Evolutionary conservation across 305 asterid genomes (phyloP), one percentile per base, ranked within the genome.

Genomic region (Stenogyne calaminthoides): DNA sequence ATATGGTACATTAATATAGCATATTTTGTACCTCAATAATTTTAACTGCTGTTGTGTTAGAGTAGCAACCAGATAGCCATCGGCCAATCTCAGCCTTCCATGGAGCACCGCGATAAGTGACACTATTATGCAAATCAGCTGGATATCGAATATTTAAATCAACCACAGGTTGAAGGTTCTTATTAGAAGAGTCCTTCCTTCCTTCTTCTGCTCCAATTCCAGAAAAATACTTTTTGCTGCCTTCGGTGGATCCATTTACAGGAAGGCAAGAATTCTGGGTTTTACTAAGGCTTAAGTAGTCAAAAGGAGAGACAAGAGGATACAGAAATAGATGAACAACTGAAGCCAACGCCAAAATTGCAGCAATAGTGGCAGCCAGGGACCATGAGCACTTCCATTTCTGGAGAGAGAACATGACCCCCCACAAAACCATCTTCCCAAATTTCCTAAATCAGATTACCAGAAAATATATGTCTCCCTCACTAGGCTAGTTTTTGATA

Each of bases 301-400:
- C 94, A 40, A 84, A 51, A 52, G 90, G 81, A 74, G 97, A 89
- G 16, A 82, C 84, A 22, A 83, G 77, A 0, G 98, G 95, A 68
- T 83, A 84, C 2, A 92, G 81, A 82, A 88, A 87, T 40, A 92
- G 78, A 84, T 90, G 98, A 81, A 94, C 79, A 10, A 90, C 82
- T 3, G 97, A 85, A 71, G 89, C 84, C 76, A 92, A 69, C 16
- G 86, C 87, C 77, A 90, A 72, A 69, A 88, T 29, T 44, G 90
- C 88, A 84, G 88, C 95, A 71, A 84, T 74, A 18, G 85, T 67
- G 46, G 86, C 87, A 67, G 79, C 87, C 42, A 84, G 85, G 84
- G 97, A 88, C 96, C 93, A 90, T 82, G 98, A 88, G 76, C 86
- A 82, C 87, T 83, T 89, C 91, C 93, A 86, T 86, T 88, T 94